Evolutionary conservation across 176 grass and related monocot species (phyloP), one percentile per base, ranked within the genome.

Genomic region (Oryza coarctata): DNA sequence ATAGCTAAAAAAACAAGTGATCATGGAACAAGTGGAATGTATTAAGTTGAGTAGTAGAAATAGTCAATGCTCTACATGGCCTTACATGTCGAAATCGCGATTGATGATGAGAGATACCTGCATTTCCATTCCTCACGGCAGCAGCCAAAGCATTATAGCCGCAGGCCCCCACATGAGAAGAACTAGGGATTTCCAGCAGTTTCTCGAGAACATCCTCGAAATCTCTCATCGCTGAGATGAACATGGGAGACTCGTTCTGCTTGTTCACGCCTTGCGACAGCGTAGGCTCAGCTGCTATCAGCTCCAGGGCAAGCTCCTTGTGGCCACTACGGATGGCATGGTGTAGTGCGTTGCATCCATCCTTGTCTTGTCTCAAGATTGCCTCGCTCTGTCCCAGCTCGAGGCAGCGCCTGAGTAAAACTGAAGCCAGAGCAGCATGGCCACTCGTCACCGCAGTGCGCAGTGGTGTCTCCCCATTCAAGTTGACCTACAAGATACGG

Each of bases 211-310:
- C 80, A n/a, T 73, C 27, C 4, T 12, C 0, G 13, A 82, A 58
- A 14, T 5, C 65, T 73, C 65, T 82, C 63, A 60, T 70, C 17
- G 45, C 66, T 14, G 80, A 67, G 0, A 82, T 72, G 62, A 50
- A 82, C 80, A 82, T 73, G 1, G 80, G 80, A 23, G 80, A 82
- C 26, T 82, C 80, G 1, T 82, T 23, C 14, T 12, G 31, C 3
- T 71, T 82, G 30, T 73, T 82, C 7, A 23, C 12, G 6, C 47
- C 17, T 14, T 45, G 43, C 12, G 43, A 45, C 12, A 45, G 7
- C 5, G 43, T 3, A 14, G 43, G 43, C 43, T 38, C 2, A 0
- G 9, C 29, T 25, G 0, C 6, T 12, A 82, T 71, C 30, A 72
- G 10, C 18, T 41, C 2, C 17, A 73, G 9, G 0, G 80, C 65